Conservation (phyloP, 176 grass and related monocot genomes). For the Ananas comosus region DNA sequence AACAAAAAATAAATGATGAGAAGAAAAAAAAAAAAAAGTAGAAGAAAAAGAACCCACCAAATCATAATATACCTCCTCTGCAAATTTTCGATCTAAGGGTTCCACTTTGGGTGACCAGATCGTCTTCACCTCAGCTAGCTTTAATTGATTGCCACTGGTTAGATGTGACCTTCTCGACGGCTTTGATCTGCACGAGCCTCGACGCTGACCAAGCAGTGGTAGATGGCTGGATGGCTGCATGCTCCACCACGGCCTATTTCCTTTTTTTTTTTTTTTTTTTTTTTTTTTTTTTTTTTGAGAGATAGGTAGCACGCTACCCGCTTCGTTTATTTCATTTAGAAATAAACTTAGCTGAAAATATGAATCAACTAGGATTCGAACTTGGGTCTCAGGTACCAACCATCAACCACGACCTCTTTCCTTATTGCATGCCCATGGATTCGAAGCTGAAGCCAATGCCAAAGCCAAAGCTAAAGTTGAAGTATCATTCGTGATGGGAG, state of each 20-base stretch:
- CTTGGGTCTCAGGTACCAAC: too few species aligned
- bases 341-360: too few species aligned
- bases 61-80: neutral
- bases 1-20: too few species aligned
- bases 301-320: too few species aligned
- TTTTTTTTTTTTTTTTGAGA: too few species aligned
- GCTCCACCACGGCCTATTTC: slow-evolving; percentile 28
- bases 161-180: slow-evolving; percentile 87
- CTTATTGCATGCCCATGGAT: slow-evolving; percentile 56
- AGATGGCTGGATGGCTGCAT: slow-evolving; percentile 4
- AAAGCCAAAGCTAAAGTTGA: neutral
- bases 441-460: slow-evolving; percentile 12
- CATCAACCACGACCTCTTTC: too few species aligned
- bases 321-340: too few species aligned
- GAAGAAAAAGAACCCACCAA: neutral
- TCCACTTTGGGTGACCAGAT: slow-evolving; percentile 8
- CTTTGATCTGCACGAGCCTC: slow-evolving; percentile 79
- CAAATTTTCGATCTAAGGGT: slow-evolving; percentile 6
- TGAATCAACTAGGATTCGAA: too few species aligned
- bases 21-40: too few species aligned
- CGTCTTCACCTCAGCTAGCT: slow-evolving; percentile 21
- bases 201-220: slow-evolving; percentile 46
- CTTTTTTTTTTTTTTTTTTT: too few species aligned
- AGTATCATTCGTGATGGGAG: neutral
- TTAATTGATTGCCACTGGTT: slow-evolving; percentile 56